These are phyloP conservation scores for Anisodus tanguticus DNA, from an alignment of 257 asterid genomes.

Conservation along the genomic window DNA sequence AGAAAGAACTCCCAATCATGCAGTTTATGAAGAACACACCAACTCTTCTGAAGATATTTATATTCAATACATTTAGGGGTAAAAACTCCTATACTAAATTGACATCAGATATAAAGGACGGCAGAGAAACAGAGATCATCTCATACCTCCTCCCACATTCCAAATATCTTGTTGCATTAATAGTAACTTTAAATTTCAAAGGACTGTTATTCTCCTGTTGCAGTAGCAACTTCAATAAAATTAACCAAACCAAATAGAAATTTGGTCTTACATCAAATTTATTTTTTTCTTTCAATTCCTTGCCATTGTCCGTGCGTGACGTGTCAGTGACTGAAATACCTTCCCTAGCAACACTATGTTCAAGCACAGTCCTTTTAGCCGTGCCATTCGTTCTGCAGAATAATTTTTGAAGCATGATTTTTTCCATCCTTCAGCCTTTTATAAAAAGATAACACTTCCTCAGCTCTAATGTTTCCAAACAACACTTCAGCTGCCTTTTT, in stretches of 20 bases:
- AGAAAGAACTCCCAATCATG: too few relatives aligned
- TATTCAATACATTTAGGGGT: background rate
- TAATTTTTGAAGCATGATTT: conserved; percentile 13
- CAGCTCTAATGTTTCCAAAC: conserved; percentile 64
- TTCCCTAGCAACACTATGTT: background rate
- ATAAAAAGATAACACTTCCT: conserved; percentile 54
- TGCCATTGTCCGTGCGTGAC: background rate
- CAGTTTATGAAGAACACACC: too few relatives aligned
- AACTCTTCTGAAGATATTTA: too few relatives aligned
- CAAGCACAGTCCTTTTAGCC: background rate
- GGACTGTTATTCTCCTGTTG: conserved; percentile 62
- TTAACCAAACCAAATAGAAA: conserved; percentile 57
- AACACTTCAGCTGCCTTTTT: conserved; percentile 68
- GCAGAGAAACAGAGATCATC: conserved; percentile 59
- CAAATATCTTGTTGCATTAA: conserved; percentile 50
- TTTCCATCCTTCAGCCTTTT: conserved; percentile 39
- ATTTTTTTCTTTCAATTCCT: conserved; percentile 15
- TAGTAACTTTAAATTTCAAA: conserved; percentile 52
- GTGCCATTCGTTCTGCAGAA: background rate
- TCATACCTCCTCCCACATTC: conserved; percentile 69
- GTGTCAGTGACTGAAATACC: conserved; percentile 8
- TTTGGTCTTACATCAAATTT: conserved; percentile 35
- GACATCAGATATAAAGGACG: conserved; percentile 35
- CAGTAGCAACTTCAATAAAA: conserved; percentile 55
- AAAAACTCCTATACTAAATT: conserved; percentile 22